phyloP scores from a whole-genome alignment of 345 rosid species.

The Nephelium lappaceum region DNA sequence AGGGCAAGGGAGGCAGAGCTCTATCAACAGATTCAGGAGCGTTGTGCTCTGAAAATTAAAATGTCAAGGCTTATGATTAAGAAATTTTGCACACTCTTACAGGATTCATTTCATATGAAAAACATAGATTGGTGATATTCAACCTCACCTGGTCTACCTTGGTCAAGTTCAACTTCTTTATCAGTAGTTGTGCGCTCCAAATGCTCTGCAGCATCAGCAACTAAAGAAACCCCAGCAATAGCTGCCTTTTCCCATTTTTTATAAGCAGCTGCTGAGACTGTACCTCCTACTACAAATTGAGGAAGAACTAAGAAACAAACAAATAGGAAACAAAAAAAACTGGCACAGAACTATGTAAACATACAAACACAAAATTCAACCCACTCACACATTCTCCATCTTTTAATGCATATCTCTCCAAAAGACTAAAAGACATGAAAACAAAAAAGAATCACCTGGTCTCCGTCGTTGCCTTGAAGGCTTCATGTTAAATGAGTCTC shows the following conservation, averaged over 20 bases:
- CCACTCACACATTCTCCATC: background rate
- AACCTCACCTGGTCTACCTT: conserved; percentile 40
- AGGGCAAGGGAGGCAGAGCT: conserved; percentile 40
- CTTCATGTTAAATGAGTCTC: conserved; percentile 57
- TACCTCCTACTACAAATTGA: conserved; percentile 37
- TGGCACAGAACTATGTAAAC: background rate
- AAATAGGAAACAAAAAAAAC: background rate
- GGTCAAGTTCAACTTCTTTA: conserved; percentile 56
- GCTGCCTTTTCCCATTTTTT: conserved; percentile 99
- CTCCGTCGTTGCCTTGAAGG: conserved; percentile 78
- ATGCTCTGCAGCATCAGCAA: conserved; percentile 99
- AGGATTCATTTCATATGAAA: conserved; percentile 21
- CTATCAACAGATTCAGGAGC: conserved; percentile 45
- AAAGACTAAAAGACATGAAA: background rate
- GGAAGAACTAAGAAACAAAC: conserved; percentile 25
- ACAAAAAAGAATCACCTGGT: conserved; percentile 53
- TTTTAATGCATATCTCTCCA: background rate
- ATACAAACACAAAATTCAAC: conserved; percentile 1
- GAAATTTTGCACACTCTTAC: conserved; percentile 17
- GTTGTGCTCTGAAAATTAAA: conserved; percentile 45
- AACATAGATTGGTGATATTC: conserved; percentile 24
- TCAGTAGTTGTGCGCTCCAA: conserved; percentile 67
- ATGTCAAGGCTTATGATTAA: conserved; percentile 18
- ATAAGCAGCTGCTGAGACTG: conserved; percentile 64
- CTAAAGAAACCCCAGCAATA: conserved; percentile 97